phyloP scores from a whole-genome alignment of 1,284 basidiomycete genomes.

The Puccinia hordei region DNA sequence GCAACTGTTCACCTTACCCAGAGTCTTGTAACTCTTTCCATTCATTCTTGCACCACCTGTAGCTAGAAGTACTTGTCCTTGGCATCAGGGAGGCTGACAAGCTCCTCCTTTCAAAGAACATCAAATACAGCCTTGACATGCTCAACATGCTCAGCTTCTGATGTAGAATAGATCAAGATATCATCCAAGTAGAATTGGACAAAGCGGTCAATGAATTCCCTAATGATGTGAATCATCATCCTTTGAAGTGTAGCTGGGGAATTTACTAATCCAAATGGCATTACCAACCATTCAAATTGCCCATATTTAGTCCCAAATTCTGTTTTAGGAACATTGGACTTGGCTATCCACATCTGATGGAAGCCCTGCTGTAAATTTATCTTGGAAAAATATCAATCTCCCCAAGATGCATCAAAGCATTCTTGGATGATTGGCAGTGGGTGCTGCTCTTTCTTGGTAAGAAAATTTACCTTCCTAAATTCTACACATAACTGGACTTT shows the following conservation, averaged over 20 bases:
- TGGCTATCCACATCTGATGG: conserved; percentile 17
- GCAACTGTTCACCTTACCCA: too few relatives aligned
- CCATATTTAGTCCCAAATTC: background rate
- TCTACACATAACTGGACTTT: too few relatives aligned
- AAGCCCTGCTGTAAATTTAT: conserved; percentile 25
- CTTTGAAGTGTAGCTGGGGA: too few relatives aligned
- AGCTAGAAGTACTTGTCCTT: too few relatives aligned
- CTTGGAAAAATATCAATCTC: background rate
- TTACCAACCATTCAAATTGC: background rate
- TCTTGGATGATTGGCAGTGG: too few relatives aligned
- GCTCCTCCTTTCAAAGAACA: background rate
- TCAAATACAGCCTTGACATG: conserved; percentile 35
- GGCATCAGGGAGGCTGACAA: too few relatives aligned
- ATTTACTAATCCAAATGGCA: too few relatives aligned
- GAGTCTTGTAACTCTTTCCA: too few relatives aligned
- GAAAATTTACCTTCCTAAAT: too few relatives aligned
- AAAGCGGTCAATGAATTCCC: background rate
- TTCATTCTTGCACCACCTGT: too few relatives aligned
- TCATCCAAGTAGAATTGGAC: conserved; percentile 51
- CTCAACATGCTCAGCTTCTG: conserved; percentile 21
- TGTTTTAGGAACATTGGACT: background rate
- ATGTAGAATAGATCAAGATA: conserved; percentile 50
- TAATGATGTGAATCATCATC: conserved; percentile 50
- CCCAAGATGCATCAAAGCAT: too few relatives aligned
- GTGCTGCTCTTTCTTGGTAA: too few relatives aligned